Evolutionary conservation across 2,329 filamentous ascomycete genomes (phyloP).

Genomic region (Pezizomycotina sp.): DNA sequence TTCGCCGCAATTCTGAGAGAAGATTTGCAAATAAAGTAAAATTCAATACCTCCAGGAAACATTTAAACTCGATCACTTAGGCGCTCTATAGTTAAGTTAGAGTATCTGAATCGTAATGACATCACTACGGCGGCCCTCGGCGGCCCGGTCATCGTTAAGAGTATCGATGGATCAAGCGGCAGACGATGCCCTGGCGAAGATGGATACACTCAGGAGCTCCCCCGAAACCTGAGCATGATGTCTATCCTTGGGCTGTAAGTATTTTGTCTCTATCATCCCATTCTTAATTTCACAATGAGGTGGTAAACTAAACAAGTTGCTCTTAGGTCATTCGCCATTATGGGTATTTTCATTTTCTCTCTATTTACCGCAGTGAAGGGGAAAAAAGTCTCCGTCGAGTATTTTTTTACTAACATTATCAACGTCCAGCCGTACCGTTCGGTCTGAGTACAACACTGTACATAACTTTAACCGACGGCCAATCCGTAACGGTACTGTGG

Average conservation of each 20-base stretch:
- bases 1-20: too few species aligned
- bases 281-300: constrained; percentile 18
- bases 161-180: too few species aligned
- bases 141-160: too few species aligned
- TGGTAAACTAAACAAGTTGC: constrained; percentile 5
- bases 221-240: constrained; percentile 50
- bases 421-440: constrained; percentile 40
- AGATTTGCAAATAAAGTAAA: too few species aligned
- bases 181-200: too few species aligned
- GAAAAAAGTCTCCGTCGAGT: background rate
- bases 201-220: too few species aligned
- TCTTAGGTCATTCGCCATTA: constrained; percentile 50
- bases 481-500: constrained; percentile 52
- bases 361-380: background rate
- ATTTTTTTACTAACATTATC: background rate
- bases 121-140: too few species aligned
- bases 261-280: constrained; percentile 1
- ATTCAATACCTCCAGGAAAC: too few species aligned
- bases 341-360: constrained; percentile 32
- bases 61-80: too few species aligned
- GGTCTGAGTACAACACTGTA: constrained; percentile 52
- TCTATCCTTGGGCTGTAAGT: constrained; percentile 46
- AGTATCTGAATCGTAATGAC: too few species aligned
- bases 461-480: constrained; percentile 51
- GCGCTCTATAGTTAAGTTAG: too few species aligned